Evolutionary conservation across 1,284 basidiomycete genomes (phyloP), one percentile per base, ranked within the genome.

Genomic region (Leccinum subrobustum): DNA sequence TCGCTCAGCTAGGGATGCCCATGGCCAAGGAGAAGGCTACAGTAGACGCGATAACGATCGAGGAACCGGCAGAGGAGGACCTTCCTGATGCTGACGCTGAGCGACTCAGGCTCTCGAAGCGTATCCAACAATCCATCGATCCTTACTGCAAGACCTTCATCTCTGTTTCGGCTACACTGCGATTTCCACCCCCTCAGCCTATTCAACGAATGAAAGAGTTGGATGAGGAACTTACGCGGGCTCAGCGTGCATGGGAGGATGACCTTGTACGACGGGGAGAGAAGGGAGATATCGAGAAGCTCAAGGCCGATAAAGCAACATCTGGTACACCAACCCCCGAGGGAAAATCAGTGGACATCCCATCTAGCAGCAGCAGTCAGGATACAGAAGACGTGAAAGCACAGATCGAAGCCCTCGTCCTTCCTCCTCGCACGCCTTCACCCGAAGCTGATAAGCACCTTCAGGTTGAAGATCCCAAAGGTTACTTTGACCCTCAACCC

Each of bases 171-270:
- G 91, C 95, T 0, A 93, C 93, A 0, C 79, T 98, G 44, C 86
- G 92, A 11, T 95, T 96, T 72, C 90, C 89, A 12, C 95, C 95
- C 14, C 96, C 96, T 1, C 88, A 92, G 68, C 91, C 94, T 2
- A 85, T 98, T 35, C 81, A 85, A 4, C 83, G 84, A 61, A 95
- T 98, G 92, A 92, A 92, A 67, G 87, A 93, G 65, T 79, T 96
- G 8, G 93, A 96, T 67, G 84, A 88, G 31, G 82, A 86, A 60
- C 81, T 96, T 18, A 77, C 82, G 29, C 79, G 80, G 47, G 82
- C 88, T 6, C 89, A 91, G 63, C 79, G 80, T 52, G 84, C 83
- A 31, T 93, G 92, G 84, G 93, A 96, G 68, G 92, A 95, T 58
- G 91, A 92, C 63, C 82, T 92, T 39, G 85, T 96, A 52, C 79